Evolutionary conservation across 2,329 filamentous ascomycete genomes (phyloP), one percentile per base, ranked within the genome.

Genomic region (Tolypocladium paradoxum): DNA sequence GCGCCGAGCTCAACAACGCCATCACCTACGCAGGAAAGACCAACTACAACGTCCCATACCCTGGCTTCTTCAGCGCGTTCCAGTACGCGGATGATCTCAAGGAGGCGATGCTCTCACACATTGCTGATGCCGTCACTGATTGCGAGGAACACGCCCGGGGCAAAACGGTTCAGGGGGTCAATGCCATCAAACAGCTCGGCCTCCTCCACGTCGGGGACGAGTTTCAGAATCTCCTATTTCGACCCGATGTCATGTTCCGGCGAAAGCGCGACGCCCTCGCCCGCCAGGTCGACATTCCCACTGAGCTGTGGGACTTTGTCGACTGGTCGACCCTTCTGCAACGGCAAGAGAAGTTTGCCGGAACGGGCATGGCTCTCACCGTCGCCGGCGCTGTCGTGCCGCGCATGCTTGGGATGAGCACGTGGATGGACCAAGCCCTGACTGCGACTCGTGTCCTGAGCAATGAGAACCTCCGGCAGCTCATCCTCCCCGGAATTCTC

Each of bases 51-150:
- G 85, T 99, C 18, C 79, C 84, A 18, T 99, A 99, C 63, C 89
- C 88, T 2, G 93, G 93, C 31, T 68, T 97, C 6, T 84, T 95
- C 58, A 83, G 81, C 40, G 90, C 87, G 2, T 96, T 95, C 73
- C 81, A 90, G 59, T 99, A 95, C 65, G 93, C 93, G 3, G 93
- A 99, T 58, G 90, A 95, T 56, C 76, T 97, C 57, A 95, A 95
- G 69, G 78, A 86, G 57, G 91, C 90, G 4, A 97, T 99, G 85
- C 77, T 99, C 16, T 84, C 90, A 24, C 85, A 91, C 61, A 91
- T 99, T 48, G 82, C 90, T 2, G 80, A 84, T 9, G 85, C 88
- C 0, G 90, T 97, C 9, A 76, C 78, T 4, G 72, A 76, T 36
- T 96, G 90, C 63, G 93, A 99, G 71, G 87, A 96, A 55, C 82